Evolutionary conservation across 345 rosid species (phyloP), one percentile per base, ranked within the genome.

Genomic region (Aquilaria sinensis): DNA sequence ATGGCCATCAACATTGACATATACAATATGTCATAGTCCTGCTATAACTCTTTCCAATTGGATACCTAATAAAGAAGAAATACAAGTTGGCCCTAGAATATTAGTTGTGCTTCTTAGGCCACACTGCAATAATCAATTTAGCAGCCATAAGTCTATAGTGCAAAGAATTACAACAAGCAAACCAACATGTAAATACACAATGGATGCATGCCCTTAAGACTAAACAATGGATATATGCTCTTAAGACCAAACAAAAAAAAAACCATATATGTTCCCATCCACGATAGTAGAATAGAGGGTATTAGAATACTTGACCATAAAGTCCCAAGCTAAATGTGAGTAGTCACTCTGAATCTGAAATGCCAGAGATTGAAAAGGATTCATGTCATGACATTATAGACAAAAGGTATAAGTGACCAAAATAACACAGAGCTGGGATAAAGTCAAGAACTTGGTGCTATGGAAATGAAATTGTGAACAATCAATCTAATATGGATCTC

Each of bases 321-420:
- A 86, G 85, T 49, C 96, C 96, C 98, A 96, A 92, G 49, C 96
- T 96, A 78, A 92, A 92, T 50, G 92, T 82, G 45, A 88, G 78
- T 58, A 92, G 48, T 50, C 64, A 82, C 65, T 96, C 96, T 47
- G 85, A 52, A 81, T 92, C 96, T 92, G 73, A 76, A 78, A 68
- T 56, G 3, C 55, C 56, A 63, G 53, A 69, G 71, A 57, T 32
- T 23, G 23, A 66, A 47, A 12, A 65, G 45, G 31, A 55, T 37
- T 51, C 50, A 67, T 56, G 10, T 3, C 45, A 51, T 32, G 34
- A 37, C 3, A 37, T 37, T 9, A 37, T 37, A 37, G 43, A 9
- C 5, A 37, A 37, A 37, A 37, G 9, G 43, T 37, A 5, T 9
- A 37, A 37, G 43, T 4, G 2, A 37, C 43, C 43, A 37, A 37